A percentile compares a stretch with the other conserved stretches of the same genome.
phyloP scores from a whole-genome alignment of 2,329 filamentous ascomycete genomes.

The Coniochaeta sp. region DNA sequence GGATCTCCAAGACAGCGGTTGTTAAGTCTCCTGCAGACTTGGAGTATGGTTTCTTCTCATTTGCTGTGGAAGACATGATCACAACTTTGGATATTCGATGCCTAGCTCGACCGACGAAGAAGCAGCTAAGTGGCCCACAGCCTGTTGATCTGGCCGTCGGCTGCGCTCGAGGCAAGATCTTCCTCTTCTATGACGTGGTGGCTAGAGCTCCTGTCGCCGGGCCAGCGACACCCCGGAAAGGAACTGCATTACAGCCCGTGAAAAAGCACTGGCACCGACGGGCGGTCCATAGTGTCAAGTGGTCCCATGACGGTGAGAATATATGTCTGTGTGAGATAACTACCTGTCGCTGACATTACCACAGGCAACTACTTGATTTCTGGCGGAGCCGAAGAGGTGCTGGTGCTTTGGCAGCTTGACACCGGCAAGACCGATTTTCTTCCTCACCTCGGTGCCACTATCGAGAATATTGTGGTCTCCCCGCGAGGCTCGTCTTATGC shows the following conservation, averaged over 20 bases:
- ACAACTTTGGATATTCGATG: constrained; percentile 58
- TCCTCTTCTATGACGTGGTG: constrained; percentile 73
- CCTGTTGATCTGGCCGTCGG: constrained; percentile 64
- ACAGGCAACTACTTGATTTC: constrained; percentile 88
- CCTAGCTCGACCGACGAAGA: constrained; percentile 20
- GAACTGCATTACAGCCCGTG: constrained; percentile 46
- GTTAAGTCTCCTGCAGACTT: constrained; percentile 30
- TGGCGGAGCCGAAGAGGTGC: constrained; percentile 79
- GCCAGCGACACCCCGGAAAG: constrained; percentile 27
- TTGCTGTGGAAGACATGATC: constrained; percentile 55
- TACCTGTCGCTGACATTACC: constrained; percentile 19
- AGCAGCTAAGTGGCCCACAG: constrained; percentile 17
- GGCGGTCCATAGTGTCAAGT: constrained; percentile 77
- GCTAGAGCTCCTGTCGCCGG: constrained; percentile 41
- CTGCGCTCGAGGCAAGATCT: constrained; percentile 66
- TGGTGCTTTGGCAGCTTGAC: constrained; percentile 90
- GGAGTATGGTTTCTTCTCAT: constrained; percentile 48
- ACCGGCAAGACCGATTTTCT: constrained; percentile 76
- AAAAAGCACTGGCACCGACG: constrained; percentile 89
- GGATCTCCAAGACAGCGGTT: constrained; percentile 21
- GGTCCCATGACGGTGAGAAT: constrained; percentile 76
- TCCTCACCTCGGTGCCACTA: constrained; percentile 80
- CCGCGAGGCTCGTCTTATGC: constrained; percentile 73
- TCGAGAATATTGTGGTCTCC: constrained; percentile 81
- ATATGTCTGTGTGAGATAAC: background rate